phyloP scores from a whole-genome alignment of 2,329 filamentous ascomycete species.

The Scedosporium apiospermum region DNA sequence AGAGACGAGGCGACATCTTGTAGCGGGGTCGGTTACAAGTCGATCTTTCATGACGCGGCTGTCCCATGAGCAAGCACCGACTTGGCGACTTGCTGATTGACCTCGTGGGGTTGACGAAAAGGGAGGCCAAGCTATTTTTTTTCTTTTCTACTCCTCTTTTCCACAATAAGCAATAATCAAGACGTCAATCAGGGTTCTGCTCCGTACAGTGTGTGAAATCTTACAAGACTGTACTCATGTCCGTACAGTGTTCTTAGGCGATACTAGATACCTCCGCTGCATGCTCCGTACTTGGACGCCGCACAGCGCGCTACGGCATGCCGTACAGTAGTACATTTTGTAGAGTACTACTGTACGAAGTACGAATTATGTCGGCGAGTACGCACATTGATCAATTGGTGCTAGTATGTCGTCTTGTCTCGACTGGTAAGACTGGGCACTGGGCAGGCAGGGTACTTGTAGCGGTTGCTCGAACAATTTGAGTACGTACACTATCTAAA shows the following conservation, averaged over 20 bases:
- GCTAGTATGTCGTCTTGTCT: too few species aligned
- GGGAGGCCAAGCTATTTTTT: neutral
- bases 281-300: neutral
- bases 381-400: too few species aligned
- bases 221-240: neutral
- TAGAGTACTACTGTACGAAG: neutral
- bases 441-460: too few species aligned
- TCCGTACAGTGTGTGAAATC: neutral
- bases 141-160: neutral
- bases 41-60: too few species aligned
- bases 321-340: neutral
- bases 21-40: too few species aligned
- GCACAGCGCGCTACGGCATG: neutral
- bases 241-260: neutral
- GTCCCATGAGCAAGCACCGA: neutral
- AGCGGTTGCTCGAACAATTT: too few species aligned
- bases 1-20: too few species aligned
- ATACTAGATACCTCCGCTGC: conserved; percentile 1
- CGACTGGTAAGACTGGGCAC: too few species aligned
- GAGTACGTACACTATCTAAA: neutral
- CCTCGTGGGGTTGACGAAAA: neutral
- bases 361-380: too few species aligned
- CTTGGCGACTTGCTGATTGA: neutral
- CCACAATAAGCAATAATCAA: neutral
- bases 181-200: neutral